Evolutionary conservation across 495 filamentous ascomycete species (phyloP), one percentile per base, ranked within the genome.

Genomic region (Bacidia gigantensis): DNA sequence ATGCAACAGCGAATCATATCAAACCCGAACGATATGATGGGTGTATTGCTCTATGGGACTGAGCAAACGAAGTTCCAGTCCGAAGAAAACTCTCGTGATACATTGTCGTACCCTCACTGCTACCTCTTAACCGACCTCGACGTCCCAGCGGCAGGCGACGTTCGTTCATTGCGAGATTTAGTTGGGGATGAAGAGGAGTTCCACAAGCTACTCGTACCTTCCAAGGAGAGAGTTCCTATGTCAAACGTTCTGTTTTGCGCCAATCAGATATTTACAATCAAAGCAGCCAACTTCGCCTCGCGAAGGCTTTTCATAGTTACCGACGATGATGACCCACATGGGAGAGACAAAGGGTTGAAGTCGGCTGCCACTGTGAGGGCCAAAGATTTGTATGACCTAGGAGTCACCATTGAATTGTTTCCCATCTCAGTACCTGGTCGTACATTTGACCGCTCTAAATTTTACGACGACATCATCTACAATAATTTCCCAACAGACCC

Each of bases 1-100:
- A 95, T 97, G 83, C 89, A 96, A 68, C 90, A 95, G 67, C 83
- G 93, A 52, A 96, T 99, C 59, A 96, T 99, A 61, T 89, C 89
- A 2, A 89, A 89, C 56, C 93, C 93, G 0, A 87, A 82, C 61
- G 92, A 97, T 58, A 94, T 96, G 90, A 95, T 99, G 72, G 90
- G 90, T 2, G 83, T 99, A 9, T 64, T 99, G n/a, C 76, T 99
- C 7, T 97, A 92, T 56, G 88, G 89, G 11, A 97, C 90, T 0
- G 73, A 93, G 63, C 76, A 86, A 62, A 85, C 88, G 17, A 90
- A 84, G 58, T 90, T 93, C 60, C 76, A 80, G 47, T 76, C 78
- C 18, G 84, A 84, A 50, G 75, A 79, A 40, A 71, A 76, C 20
- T 69, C 68, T 29, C 72, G 75, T 17, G 76, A 74, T 25, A 76